Percentiles rank a stretch among this genome's conserved stretches.
These are phyloP conservation scores for Sutorius australiensis DNA, from an alignment of 768 basidiomycete genomes.

Conservation along the genomic window DNA sequence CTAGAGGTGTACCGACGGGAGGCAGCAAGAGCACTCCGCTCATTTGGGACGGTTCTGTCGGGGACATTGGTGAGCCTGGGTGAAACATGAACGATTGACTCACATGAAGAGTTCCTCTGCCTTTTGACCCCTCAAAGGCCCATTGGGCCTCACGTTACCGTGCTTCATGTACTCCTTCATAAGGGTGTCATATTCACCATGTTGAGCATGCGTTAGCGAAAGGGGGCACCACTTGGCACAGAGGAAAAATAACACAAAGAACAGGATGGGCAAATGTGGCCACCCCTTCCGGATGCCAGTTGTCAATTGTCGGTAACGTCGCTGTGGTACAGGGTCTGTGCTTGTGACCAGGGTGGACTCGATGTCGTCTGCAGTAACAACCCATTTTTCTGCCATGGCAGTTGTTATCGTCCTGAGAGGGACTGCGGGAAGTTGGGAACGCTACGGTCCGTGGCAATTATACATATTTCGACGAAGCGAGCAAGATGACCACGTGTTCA, in stretches of 20 bases:
- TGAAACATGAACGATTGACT: conserved; percentile 11
- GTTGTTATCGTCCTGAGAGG: background rate
- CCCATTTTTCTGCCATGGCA: conserved; percentile 23
- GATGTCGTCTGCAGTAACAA: background rate
- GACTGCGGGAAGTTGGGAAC: background rate
- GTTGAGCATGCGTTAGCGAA: conserved; percentile 4
- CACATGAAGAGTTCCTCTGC: conserved; percentile 47
- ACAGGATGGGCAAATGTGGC: conserved; percentile 4
- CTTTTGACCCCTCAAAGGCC: conserved; percentile 30
- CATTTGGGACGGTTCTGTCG: conserved; percentile 48
- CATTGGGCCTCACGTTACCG: conserved; percentile 8
- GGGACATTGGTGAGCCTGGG: background rate
- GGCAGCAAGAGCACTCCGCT: conserved; percentile 45
- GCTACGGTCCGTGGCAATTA: background rate
- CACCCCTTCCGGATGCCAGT: conserved; percentile 13
- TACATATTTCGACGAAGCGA: too few species aligned
- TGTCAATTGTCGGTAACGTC: background rate
- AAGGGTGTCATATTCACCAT: conserved; percentile 13
- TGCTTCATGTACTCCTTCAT: conserved; percentile 17
- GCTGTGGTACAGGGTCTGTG: conserved; percentile 14
- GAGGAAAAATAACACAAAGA: conserved; percentile 14
- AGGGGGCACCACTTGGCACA: conserved; percentile 6
- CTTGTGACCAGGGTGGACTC: background rate
- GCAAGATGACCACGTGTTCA: too few species aligned
- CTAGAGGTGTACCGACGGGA: conserved; percentile 50